phyloP scores from a whole-genome alignment of 345 rosid species.

The Pistacia integerrima region DNA sequence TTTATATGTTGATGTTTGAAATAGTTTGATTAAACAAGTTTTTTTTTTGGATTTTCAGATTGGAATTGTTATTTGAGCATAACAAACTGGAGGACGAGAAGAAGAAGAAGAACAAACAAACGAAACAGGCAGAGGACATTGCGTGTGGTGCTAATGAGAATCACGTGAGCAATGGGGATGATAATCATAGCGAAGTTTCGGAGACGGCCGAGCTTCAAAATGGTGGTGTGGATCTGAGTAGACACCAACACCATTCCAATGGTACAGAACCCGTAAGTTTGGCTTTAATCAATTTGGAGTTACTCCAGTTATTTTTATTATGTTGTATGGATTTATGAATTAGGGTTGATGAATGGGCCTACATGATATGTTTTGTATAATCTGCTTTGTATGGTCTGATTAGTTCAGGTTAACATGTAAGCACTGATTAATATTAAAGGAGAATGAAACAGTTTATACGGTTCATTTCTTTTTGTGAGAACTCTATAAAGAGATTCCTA shows the following conservation, averaged over 20 bases:
- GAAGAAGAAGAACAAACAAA: too few relatives aligned
- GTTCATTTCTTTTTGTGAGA: too few relatives aligned
- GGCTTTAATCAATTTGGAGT: neutral
- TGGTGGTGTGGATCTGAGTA: slow-evolving; percentile 24
- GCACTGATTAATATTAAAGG: neutral
- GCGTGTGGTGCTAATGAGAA: slow-evolving; percentile 27
- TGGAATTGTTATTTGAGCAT: too few relatives aligned
- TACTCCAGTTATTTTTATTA: too few relatives aligned
- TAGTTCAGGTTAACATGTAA: neutral
- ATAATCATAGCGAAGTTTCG: slow-evolving; percentile 15
- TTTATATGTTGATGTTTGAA: too few relatives aligned
- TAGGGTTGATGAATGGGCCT: neutral
- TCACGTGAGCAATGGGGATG: slow-evolving; percentile 29
- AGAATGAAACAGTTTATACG: neutral
- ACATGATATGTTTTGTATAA: neutral
- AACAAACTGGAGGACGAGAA: too few relatives aligned
- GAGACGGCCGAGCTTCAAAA: slow-evolving; percentile 20
- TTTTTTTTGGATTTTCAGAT: too few relatives aligned
- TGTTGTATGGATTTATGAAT: neutral
- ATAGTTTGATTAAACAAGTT: too few relatives aligned
- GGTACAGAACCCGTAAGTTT: slow-evolving; percentile 43
- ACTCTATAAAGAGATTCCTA: neutral
- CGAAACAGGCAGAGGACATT: too few relatives aligned
- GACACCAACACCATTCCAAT: slow-evolving; percentile 22
- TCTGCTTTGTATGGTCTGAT: neutral